Conservation (phyloP, 139 green algal species). For the Chloropicon primus region DNA sequence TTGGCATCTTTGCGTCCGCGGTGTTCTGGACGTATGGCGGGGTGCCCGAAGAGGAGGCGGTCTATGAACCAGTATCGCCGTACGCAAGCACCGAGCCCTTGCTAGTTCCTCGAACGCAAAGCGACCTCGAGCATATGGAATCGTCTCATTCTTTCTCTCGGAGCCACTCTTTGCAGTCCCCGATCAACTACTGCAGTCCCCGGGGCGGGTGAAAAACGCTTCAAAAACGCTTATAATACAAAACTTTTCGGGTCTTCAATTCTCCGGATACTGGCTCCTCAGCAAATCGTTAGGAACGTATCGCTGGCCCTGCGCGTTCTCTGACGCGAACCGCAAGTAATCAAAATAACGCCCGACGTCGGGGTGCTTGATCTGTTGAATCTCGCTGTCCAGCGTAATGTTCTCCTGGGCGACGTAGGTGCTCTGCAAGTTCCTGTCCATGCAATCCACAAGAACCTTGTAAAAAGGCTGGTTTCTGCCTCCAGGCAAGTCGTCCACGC, state of each 20-base stretch:
- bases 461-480: constrained; percentile 40
- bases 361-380: neutral
- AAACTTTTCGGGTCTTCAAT: too few species aligned
- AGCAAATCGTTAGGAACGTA: neutral
- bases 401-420: constrained; percentile 42
- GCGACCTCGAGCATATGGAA: too few species aligned
- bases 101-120: too few species aligned
- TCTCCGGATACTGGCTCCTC: neutral
- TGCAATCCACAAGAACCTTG: constrained; percentile 27
- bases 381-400: neutral
- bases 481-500: constrained; percentile 16
- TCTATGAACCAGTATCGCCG: too few species aligned
- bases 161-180: too few species aligned
- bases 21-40: neutral
- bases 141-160: too few species aligned
- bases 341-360: neutral
- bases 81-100: too few species aligned
- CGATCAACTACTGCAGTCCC: too few species aligned
- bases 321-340: too few species aligned
- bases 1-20: neutral
- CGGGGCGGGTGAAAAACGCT: too few species aligned
- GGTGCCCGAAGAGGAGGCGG: neutral
- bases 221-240: too few species aligned
- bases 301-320: neutral
- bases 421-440: constrained; percentile 14